Conservation (phyloP, 305 asterid species). For the Ajuga reptans region DNA sequence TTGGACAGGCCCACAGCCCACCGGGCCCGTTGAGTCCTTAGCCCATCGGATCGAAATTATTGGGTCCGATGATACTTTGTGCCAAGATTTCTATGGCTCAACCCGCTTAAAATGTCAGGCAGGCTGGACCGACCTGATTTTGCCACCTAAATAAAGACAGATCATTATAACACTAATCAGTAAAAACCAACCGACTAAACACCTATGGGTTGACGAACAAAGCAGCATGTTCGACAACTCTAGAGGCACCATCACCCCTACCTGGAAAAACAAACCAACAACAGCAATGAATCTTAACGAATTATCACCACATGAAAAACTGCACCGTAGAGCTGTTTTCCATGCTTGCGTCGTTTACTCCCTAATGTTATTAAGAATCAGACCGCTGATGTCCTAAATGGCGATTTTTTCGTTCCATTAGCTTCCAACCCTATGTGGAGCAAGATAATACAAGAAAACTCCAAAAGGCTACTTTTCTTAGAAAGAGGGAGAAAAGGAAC, state of each 20-base stretch:
- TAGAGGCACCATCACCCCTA: background rate
- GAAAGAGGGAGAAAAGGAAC: background rate
- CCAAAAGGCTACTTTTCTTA: slow-evolving; percentile 21
- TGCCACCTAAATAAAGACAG: too few relatives aligned
- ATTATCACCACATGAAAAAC: too few relatives aligned
- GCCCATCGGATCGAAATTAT: too few relatives aligned
- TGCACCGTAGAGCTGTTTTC: background rate
- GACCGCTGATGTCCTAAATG: background rate
- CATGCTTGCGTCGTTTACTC: background rate
- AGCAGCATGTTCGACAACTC: background rate
- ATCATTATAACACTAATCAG: background rate
- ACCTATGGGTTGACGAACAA: background rate
- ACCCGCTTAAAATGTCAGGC: too few relatives aligned
- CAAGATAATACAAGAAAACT: background rate
- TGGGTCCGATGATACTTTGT: too few relatives aligned
- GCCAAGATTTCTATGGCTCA: too few relatives aligned
- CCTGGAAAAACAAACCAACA: too few relatives aligned
- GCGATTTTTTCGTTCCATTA: background rate
- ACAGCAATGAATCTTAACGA: too few relatives aligned
- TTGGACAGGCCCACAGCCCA: too few relatives aligned
- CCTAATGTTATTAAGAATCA: background rate
- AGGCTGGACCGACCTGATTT: background rate
- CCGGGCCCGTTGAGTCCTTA: too few relatives aligned
- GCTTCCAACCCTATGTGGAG: background rate
- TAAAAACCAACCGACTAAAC: background rate